Evolutionary conservation across 306 rosid genomes (phyloP).

Genomic region (Trifolium pratense): DNA sequence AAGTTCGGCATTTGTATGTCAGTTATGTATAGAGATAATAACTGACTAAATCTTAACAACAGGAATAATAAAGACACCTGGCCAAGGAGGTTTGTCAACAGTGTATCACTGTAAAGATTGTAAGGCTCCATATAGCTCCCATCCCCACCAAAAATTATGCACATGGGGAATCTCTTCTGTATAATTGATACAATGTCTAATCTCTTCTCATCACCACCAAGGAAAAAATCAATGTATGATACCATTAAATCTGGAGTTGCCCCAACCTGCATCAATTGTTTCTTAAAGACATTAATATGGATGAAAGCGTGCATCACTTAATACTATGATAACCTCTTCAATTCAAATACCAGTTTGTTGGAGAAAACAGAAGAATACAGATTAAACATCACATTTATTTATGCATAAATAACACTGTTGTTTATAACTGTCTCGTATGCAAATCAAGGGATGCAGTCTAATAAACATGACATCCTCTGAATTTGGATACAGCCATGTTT

Average conservation of each 20-base stretch:
- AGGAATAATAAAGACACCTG: slow-evolving; percentile 65
- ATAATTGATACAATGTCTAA: slow-evolving; percentile 90
- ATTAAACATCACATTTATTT: background rate
- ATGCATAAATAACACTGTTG: slow-evolving; percentile 26
- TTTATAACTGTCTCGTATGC: slow-evolving; percentile 8
- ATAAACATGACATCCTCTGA: slow-evolving; percentile 39
- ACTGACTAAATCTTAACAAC: slow-evolving; percentile 31
- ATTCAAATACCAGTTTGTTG: slow-evolving; percentile 21
- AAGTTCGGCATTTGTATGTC: slow-evolving; percentile 24
- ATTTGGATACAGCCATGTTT: slow-evolving; percentile 16
- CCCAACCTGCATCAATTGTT: slow-evolving; percentile 78
- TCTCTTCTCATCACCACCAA: slow-evolving; percentile 98
- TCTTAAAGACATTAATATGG: slow-evolving; percentile 33
- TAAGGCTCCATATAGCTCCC: slow-evolving; percentile 98
- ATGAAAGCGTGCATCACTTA: slow-evolving; percentile 29
- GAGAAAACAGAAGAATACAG: slow-evolving; percentile 26
- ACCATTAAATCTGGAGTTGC: slow-evolving; percentile 95
- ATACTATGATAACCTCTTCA: slow-evolving; percentile 22
- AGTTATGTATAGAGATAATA: slow-evolving; percentile 33
- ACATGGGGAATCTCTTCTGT: slow-evolving; percentile 96
- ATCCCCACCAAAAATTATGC: slow-evolving; percentile 95
- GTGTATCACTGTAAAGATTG: slow-evolving; percentile 83
- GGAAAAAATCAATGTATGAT: slow-evolving; percentile 93
- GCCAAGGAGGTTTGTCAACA: slow-evolving; percentile 92
- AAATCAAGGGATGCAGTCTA: slow-evolving; percentile 31